These are phyloP conservation scores for Xylariaceae sp. DNA, from an alignment of 2,329 filamentous ascomycete genomes.

Conservation along the genomic window DNA sequence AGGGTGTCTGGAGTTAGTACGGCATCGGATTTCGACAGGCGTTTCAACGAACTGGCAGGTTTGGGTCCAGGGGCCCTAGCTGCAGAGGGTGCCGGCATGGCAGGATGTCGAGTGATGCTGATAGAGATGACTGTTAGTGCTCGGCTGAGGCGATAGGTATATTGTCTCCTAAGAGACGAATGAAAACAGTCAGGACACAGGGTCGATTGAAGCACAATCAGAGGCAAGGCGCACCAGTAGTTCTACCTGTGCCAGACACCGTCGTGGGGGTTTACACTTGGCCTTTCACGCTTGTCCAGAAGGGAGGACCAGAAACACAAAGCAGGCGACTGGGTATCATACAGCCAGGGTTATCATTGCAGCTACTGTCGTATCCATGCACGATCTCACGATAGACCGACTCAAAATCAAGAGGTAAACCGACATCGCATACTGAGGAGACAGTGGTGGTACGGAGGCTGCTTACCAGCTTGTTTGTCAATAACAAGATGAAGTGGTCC, in stretches of 20 bases:
- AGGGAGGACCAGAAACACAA: slow-evolving; percentile 11
- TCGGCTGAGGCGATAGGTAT: neutral
- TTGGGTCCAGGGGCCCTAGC: slow-evolving; percentile 25
- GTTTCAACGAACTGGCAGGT: slow-evolving; percentile 27
- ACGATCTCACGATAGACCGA: neutral
- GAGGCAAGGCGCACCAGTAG: too few relatives aligned
- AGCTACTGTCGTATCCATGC: neutral
- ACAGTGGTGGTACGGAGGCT: too few relatives aligned
- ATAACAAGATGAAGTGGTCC: too few relatives aligned
- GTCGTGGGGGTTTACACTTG: neutral
- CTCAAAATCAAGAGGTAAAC: neutral
- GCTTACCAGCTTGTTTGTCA: too few relatives aligned
- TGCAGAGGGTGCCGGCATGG: slow-evolving; percentile 24
- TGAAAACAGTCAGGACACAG: neutral
- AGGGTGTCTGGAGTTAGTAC: slow-evolving; percentile 33
- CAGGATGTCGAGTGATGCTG: slow-evolving; percentile 11
- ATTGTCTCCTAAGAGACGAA: neutral
- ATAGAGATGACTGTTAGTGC: slow-evolving; percentile 7
- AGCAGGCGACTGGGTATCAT: neutral
- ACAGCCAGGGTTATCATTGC: neutral
- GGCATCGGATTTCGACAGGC: slow-evolving; percentile 47
- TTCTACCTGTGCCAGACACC: too few relatives aligned
- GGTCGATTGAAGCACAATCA: neutral
- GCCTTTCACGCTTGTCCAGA: neutral
- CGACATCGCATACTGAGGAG: too few relatives aligned